phyloP scores from a whole-genome alignment of 108 stramenopile species.

The Parietichytrium sp. region DNA sequence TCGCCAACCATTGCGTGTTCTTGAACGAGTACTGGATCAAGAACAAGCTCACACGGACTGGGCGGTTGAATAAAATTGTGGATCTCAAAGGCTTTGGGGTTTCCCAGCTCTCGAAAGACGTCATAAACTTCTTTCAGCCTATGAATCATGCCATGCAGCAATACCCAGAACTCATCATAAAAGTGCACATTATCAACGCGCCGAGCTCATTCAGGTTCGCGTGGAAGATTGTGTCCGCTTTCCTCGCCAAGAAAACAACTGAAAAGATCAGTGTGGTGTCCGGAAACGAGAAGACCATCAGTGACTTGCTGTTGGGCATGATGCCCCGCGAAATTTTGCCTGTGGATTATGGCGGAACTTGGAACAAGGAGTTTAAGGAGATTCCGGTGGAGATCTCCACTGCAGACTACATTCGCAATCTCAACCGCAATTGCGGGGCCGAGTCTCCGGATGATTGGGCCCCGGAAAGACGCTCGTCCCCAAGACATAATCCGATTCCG shows the following conservation, averaged over 20 bases:
- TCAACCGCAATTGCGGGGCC: not conserved
- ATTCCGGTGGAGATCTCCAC: not conserved
- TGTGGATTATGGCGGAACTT: constrained; percentile 2
- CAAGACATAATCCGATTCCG: too few relatives aligned
- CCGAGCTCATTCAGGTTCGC: constrained; percentile 5
- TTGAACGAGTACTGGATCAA: constrained; percentile 34
- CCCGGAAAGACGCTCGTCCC: too few relatives aligned
- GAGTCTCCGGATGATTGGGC: constrained; percentile 4
- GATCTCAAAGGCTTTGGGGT: not conserved
- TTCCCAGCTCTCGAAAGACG: not conserved
- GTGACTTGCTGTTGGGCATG: not conserved
- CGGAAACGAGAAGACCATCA: constrained; percentile 29
- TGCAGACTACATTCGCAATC: not conserved
- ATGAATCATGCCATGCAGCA: constrained; percentile 37
- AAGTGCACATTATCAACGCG: constrained; percentile 7
- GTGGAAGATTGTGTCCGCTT: not conserved
- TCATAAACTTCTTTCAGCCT: constrained; percentile 31
- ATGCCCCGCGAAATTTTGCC: constrained; percentile 25
- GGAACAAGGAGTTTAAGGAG: not conserved
- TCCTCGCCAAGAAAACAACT: constrained; percentile 4
- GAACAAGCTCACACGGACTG: constrained; percentile 23
- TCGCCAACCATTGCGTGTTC: constrained; percentile 21
- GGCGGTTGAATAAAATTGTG: constrained; percentile 23
- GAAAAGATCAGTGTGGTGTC: constrained; percentile 18
- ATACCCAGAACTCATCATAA: constrained; percentile 38